Evolutionary conservation across 2,329 filamentous ascomycete genomes (phyloP), one percentile per base, ranked within the genome.

Genomic region (Ophioceras dolichostomum): DNA sequence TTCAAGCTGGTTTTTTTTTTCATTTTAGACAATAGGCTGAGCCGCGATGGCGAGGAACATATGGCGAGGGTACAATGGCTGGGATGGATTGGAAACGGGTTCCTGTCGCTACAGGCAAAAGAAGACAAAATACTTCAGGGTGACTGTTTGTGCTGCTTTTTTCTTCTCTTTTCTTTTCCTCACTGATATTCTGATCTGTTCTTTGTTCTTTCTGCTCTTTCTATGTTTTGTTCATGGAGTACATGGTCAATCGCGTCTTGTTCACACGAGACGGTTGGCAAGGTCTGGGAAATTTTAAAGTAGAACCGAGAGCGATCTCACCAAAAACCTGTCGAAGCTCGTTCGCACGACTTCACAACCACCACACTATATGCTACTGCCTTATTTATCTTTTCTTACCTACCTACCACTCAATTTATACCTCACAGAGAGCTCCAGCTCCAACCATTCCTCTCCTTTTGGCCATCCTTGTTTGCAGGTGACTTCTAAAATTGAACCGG

Each of bases 21-120:
- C 22, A n/a, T 17, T 32, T 22, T 42, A 33, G 40, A 42, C 24
- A 21, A 26, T n/a, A 17, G 39, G 35, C 14, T 12, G 14, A 30
- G 36, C 29, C 39, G 29, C 36, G 22, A 32, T 19, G 36, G 36
- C 36, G 31, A n/a, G 19, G 17, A 20, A 13, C 31, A 13, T 21
- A 33, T n/a, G 19, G 19, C 19, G 13, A 19, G 17, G 14, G 18
- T 33, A 4, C 32, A 21, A 29, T 28, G 32, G 26, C 13, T 24
- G 36, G 36, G 17, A 37, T 37, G n/a, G n/a, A 30, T 16, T 37
- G 32, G 28, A 37, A 24, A 26, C 20, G 39, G 41, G 39, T 33
- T 35, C 30, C 34, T 43, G 43, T 44, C 47, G 36, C 40, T 45
- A 45, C 41, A 47, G 36, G 35, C 38, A 43, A 42, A 38, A 46